Evolutionary conservation across 106 monocot genomes (phyloP).

Genomic region (Phalaenopsis aphrodite): DNA sequence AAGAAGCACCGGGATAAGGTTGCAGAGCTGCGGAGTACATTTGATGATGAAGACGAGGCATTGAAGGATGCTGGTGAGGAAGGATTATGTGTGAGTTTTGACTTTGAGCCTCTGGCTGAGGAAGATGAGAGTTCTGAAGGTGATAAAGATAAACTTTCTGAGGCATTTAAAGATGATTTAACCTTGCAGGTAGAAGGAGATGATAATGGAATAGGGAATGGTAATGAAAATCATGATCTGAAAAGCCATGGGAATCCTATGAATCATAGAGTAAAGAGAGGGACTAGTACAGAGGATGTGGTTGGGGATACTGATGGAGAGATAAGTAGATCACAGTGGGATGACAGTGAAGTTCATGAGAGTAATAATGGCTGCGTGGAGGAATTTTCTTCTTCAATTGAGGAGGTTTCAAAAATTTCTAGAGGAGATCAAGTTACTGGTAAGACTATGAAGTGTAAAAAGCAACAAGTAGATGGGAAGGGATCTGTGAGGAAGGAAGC

Average conservation of each 20-base stretch:
- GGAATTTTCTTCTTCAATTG: constrained; percentile 14
- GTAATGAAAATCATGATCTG: constrained; percentile 14
- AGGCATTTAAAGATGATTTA: constrained; percentile 41
- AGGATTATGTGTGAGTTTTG: constrained; percentile 30
- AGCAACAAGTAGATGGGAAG: constrained; percentile 24
- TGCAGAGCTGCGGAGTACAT: constrained; percentile 43
- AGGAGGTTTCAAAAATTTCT: constrained; percentile 15
- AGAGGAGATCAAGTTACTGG: constrained; percentile 20
- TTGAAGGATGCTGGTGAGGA: constrained; percentile 21
- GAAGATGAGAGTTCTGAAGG: constrained; percentile 12
- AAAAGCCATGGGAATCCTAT: constrained; percentile 28
- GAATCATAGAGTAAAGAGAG: constrained; percentile 27
- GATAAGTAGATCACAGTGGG: too few species aligned
- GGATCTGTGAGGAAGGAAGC: constrained; percentile 18
- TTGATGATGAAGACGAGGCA: constrained; percentile 52
- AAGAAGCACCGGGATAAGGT: constrained; percentile 93
- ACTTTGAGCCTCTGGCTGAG: constrained; percentile 20
- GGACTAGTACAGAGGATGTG: constrained; percentile 3
- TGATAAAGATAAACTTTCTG: constrained; percentile 32
- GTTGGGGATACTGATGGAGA: constrained; percentile 12
- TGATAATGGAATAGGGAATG: constrained; percentile 22
- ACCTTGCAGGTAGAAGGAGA: constrained; percentile 20
- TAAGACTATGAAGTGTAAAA: constrained; percentile 35
- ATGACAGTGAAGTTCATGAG: neutral
- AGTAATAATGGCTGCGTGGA: constrained; percentile 12